phyloP scores from a whole-genome alignment of 768 basidiomycete species.

The Leucocoprinus birnbaumii region DNA sequence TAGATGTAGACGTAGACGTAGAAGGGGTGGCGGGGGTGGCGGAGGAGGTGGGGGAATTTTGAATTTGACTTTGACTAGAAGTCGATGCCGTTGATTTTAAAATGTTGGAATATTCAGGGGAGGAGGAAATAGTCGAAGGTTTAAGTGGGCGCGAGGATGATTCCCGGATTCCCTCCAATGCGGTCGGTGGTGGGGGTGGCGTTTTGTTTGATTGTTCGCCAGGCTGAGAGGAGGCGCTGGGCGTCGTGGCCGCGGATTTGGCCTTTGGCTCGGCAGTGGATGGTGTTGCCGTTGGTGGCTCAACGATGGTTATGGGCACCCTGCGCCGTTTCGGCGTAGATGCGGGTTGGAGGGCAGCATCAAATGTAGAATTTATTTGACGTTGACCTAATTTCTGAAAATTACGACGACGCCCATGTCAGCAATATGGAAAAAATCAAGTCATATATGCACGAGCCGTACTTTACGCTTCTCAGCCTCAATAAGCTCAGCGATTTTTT shows the following conservation, averaged over 20 bases:
- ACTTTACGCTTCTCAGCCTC: conserved; percentile 35
- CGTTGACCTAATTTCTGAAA: conserved; percentile 24
- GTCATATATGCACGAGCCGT: conserved; percentile 3
- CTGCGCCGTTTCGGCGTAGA: conserved; percentile 44
- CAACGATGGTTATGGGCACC: conserved; percentile 63
- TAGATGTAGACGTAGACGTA: not conserved
- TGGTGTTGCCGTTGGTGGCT: conserved; percentile 21
- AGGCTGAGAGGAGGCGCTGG: no score
- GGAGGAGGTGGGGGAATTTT: no score
- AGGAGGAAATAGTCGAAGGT: conserved; percentile 5
- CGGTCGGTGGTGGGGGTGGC: not conserved
- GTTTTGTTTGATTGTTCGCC: not conserved
- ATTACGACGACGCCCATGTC: no score
- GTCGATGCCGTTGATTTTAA: no score
- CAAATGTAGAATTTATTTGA: conserved; percentile 16
- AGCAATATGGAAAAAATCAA: not conserved
- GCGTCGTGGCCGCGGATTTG: not conserved
- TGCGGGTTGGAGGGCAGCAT: conserved; percentile 13
- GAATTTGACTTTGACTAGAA: not conserved
- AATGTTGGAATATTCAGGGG: conserved; percentile 3
- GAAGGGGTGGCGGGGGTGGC: not conserved
- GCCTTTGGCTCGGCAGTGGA: not conserved
- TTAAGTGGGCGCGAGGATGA: conserved; percentile 25
- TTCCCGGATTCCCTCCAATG: conserved; percentile 16
- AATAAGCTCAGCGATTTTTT: conserved; percentile 40